Percentiles rank a stretch among this genome's conserved stretches.
phyloP scores from a whole-genome alignment of 352 stramenopile species.

The Pythium rishiriense region DNA sequence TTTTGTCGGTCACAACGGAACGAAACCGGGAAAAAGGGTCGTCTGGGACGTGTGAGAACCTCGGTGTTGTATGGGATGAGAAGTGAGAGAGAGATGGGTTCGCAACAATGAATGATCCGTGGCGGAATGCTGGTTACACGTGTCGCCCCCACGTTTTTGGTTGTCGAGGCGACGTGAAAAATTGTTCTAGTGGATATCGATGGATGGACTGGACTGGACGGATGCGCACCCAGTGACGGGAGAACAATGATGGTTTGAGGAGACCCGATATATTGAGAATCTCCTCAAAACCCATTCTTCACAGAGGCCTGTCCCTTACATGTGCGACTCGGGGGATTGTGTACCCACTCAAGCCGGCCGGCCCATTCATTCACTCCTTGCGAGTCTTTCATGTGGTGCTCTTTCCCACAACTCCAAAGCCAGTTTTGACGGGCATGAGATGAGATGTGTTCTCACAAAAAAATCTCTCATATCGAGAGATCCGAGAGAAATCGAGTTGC shows the following conservation, averaged over 20 bases:
- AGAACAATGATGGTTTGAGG: no score
- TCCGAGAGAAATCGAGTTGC: not conserved
- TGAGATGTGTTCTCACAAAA: not conserved
- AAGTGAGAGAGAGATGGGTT: not conserved
- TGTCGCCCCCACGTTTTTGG: not conserved
- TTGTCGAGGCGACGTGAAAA: not conserved
- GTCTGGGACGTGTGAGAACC: not conserved
- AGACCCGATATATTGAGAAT: no score
- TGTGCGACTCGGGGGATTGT: not conserved
- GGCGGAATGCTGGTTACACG: not conserved
- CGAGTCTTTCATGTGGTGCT: no score
- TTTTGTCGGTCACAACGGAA: not conserved
- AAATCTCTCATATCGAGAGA: not conserved
- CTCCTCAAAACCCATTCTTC: no score
- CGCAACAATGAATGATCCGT: not conserved
- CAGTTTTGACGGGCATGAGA: no score
- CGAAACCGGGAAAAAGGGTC: not conserved
- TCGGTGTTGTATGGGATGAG: not conserved
- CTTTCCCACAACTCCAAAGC: no score
- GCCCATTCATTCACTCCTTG: no score
- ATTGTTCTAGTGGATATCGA: no score
- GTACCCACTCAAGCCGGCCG: not conserved
- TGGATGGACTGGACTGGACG: no score
- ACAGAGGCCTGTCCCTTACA: not conserved
- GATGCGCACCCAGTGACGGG: no score